Percentiles rank a stretch among this genome's conserved stretches.
Evolutionary conservation across 768 basidiomycete species (phyloP).

Genomic region (Cantharellus anzutake): DNA sequence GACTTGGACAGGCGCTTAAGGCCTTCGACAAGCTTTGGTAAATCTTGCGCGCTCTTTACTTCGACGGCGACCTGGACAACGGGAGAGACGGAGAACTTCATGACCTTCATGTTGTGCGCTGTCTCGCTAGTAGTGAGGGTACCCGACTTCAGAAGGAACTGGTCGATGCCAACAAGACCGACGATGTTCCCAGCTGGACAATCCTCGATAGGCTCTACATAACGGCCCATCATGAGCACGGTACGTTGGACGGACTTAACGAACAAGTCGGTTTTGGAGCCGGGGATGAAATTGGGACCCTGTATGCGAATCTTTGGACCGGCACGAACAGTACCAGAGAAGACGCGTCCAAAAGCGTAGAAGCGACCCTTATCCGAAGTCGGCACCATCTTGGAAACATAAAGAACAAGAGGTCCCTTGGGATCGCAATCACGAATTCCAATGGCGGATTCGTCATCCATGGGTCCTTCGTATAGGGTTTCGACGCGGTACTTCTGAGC

Average conservation of each 20-base stretch:
- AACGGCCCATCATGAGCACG: constrained; percentile 99
- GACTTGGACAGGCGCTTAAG: constrained; percentile 99
- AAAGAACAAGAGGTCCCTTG: constrained; percentile 87
- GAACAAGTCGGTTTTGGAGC: constrained; percentile 97
- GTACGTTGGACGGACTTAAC: constrained; percentile 97
- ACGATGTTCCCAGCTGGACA: constrained; percentile 98
- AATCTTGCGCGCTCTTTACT: constrained; percentile 98
- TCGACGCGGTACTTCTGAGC: constrained; percentile 98
- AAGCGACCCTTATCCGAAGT: constrained; percentile 99
- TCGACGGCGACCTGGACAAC: constrained; percentile 98
- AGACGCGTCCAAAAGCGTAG: constrained; percentile 99
- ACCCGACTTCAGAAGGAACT: constrained; percentile 98
- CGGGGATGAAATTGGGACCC: constrained; percentile 95
- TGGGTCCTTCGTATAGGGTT: constrained; percentile 98
- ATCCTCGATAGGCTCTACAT: constrained; percentile 96
- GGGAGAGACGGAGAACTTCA: constrained; percentile 99
- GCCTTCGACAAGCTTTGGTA: constrained; percentile 99
- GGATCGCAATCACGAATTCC: constrained; percentile 97
- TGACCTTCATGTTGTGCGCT: constrained; percentile 99
- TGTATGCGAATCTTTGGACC: constrained; percentile 99
- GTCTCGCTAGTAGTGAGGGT: constrained; percentile 96
- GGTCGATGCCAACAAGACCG: constrained; percentile 98
- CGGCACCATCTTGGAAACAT: constrained; percentile 99
- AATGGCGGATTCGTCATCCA: constrained; percentile 99
- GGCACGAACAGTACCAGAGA: constrained; percentile 91